Base-by-base conservation (phyloP, 2,329 filamentous ascomycete species). In the Aspergillus ruber region DNA sequence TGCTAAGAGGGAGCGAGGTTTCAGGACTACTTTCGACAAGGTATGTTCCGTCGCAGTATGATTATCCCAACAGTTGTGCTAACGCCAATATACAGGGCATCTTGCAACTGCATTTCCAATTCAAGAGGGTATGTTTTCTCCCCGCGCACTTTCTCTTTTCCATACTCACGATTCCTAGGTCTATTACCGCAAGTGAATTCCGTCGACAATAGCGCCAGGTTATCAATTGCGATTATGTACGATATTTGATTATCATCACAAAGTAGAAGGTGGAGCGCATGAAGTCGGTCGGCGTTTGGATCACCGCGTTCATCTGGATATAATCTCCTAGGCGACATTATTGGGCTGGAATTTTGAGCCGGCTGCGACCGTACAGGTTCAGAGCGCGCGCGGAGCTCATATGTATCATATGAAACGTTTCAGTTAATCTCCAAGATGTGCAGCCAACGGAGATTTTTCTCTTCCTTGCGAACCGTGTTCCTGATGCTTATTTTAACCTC, bases 11-110 rank as follows among this genome's bases (percentile, higher is more conserved):
- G 93, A 98, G 60, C 81, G 93, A 50, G 94, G 93, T 1, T 98
- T 97, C 72, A 90, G 82, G 67, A 96, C 90, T 70, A 95, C 87
- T 54, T 98, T 97, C 68, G 93, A 98, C 71, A 96, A 95, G 84
- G 89, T 93, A 81, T 55, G 81, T 72, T 46, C 25, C 43, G 43
- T 18, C 45, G 44, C 36, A 8, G 8, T 13, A n/a, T 12, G 6
- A n/a, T 12, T 15, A n/a, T n/a, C 2, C 17, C 23, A 42, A 17
- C n/a, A 8, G n/a, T 42, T 7, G 23, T 15, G 33, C n/a, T 45
- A n/a, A 43, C 21, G 44, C 51, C 56, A 45, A 55, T 43, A 21
- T 46, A 20, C 35, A 94, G 88, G 91, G 91, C 45, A 95, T 97
- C 59, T 74, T 98, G 49, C 90, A 96, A 72, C 80, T 98, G 49